Evolutionary conservation across 1,284 basidiomycete species (phyloP).

Genomic region (Pseudozyma hubeiensis): DNA sequence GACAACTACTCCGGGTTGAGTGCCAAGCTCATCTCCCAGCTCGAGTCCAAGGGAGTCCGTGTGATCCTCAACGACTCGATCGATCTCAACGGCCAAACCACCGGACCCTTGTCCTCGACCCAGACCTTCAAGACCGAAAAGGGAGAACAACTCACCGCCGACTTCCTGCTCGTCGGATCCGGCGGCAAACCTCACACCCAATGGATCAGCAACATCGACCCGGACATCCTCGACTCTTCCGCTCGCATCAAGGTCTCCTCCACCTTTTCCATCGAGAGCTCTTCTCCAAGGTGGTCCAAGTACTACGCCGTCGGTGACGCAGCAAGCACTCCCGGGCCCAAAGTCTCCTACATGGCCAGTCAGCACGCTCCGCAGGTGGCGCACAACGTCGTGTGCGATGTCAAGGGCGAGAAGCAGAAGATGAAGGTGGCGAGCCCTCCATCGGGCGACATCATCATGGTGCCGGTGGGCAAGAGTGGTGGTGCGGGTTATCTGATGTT

Average conservation of each 20-base stretch:
- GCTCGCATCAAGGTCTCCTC: slow-evolving; percentile 68
- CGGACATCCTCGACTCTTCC: slow-evolving; percentile 53
- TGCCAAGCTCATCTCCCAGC: slow-evolving; percentile 47
- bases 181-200: slow-evolving; percentile 70
- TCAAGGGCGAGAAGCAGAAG: slow-evolving; percentile 20
- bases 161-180: slow-evolving; percentile 70
- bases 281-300: slow-evolving; percentile 14
- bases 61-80: slow-evolving; percentile 54
- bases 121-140: slow-evolving; percentile 31
- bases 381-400: slow-evolving; percentile 43
- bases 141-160: slow-evolving; percentile 57
- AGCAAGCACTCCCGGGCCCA: slow-evolving; percentile 48
- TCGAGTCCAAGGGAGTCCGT: slow-evolving; percentile 67
- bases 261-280: slow-evolving; percentile 25
- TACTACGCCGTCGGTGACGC: slow-evolving; percentile 65
- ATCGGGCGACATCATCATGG: slow-evolving; percentile 18
- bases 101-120: slow-evolving; percentile 7
- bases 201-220: slow-evolving; percentile 66
- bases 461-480: slow-evolving; percentile 43
- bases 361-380: slow-evolving; percentile 45
- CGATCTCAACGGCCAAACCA: slow-evolving; percentile 44
- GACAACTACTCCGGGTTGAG: slow-evolving; percentile 45
- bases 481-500: slow-evolving; percentile 38
- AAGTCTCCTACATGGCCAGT: slow-evolving; percentile 27
- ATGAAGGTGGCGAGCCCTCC: slow-evolving; percentile 15